Percentiles rank a stretch among this genome's conserved stretches.
Evolutionary conservation across 1,284 basidiomycete genomes (phyloP).

Genomic region (Boletus smithii): DNA sequence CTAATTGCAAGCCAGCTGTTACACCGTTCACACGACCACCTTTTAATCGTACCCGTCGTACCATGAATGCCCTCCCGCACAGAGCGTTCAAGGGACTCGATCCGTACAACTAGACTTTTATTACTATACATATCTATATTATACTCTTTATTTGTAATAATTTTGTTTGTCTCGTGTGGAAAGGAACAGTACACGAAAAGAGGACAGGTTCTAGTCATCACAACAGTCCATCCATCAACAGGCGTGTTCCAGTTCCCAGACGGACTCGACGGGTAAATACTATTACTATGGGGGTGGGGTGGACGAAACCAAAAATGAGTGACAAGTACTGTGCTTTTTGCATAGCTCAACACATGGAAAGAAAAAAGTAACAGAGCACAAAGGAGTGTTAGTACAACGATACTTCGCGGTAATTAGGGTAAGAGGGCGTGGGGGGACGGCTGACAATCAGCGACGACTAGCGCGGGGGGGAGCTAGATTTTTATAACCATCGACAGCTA

Average conservation of each 20-base stretch:
- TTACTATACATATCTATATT: too few species aligned
- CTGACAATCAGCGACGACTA: slow-evolving; percentile 3
- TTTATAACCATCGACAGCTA: slow-evolving; percentile 16
- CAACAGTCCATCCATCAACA: slow-evolving; percentile 1
- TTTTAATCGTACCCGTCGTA: too few species aligned
- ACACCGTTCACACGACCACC: too few species aligned
- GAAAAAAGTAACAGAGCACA: slow-evolving; percentile 8
- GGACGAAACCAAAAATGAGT: slow-evolving; percentile 6
- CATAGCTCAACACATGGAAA: slow-evolving; percentile 13
- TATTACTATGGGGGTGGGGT: not conserved
- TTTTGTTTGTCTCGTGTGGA: too few species aligned
- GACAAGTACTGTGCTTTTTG: slow-evolving; percentile 17
- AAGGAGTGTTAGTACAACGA: slow-evolving; percentile 30
- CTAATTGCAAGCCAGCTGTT: too few species aligned
- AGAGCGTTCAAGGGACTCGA: too few species aligned
- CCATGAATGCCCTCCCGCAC: too few species aligned
- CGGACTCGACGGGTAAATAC: not conserved
- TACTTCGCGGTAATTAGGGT: slow-evolving; percentile 21
- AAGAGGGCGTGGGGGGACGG: slow-evolving; percentile 1
- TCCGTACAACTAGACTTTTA: too few species aligned
- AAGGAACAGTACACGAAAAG: too few species aligned
- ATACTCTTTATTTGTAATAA: too few species aligned
- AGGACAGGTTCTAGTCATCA: not conserved
- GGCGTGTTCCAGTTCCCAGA: not conserved
- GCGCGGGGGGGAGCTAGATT: not conserved